phyloP scores from a whole-genome alignment of 306 rosid species.

The Delonix regia region DNA sequence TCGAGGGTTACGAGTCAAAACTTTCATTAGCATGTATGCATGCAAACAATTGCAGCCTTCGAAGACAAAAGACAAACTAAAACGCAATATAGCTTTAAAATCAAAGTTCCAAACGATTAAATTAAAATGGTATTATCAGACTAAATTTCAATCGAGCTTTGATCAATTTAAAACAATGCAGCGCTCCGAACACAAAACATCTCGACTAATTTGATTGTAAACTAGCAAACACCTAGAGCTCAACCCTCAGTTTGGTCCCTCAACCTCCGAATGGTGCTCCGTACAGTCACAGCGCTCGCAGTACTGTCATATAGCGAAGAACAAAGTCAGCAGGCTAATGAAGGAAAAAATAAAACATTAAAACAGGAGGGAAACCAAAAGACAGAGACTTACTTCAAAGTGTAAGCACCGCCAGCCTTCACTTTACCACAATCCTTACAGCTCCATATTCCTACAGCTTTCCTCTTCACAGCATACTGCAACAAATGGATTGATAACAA shows the following conservation, averaged over 20 bases:
- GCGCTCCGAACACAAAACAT: conserved; percentile 21
- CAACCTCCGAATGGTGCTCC: conserved; percentile 69
- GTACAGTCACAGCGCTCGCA: conserved; percentile 82
- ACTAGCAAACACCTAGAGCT: conserved; percentile 27
- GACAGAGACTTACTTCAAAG: conserved; percentile 46
- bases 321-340: background rate
- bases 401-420: conserved; percentile 59
- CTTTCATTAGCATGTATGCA: background rate
- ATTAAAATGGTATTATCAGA: background rate
- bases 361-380: background rate
- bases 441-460: conserved; percentile 59
- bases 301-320: conserved; percentile 55
- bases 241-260: conserved; percentile 59
- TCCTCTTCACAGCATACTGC: conserved; percentile 59
- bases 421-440: conserved; percentile 63
- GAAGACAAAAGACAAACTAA: background rate
- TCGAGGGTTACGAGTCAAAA: background rate
- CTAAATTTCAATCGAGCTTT: background rate
- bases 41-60: background rate
- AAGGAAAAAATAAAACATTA: background rate
- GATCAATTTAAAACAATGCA: conserved; percentile 3
- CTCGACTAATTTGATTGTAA: conserved; percentile 5
- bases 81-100: background rate
- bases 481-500: conserved; percentile 1
- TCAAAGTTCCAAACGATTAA: conserved; percentile 1